Evolutionary conservation across 2,329 filamentous ascomycete genomes (phyloP).

Genomic region (Tolypocladium amazonense): DNA sequence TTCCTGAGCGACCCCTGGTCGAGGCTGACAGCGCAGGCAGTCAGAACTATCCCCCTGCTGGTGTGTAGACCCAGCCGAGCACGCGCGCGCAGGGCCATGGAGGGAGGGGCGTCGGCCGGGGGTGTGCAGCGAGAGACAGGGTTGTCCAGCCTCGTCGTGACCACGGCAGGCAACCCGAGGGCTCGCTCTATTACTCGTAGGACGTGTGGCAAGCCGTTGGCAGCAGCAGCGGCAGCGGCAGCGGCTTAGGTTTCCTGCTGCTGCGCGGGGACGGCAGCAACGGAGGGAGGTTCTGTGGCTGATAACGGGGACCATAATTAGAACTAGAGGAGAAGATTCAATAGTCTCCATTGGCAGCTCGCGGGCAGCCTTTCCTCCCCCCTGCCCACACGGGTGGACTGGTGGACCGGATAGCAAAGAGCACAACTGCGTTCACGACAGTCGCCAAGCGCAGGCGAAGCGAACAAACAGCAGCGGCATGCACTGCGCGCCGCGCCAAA

Average conservation of each 20-base stretch:
- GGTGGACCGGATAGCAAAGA: neutral
- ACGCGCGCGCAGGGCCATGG: neutral
- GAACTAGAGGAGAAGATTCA: neutral
- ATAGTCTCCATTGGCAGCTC: neutral
- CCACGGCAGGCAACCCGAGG: neutral
- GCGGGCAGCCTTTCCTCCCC: neutral
- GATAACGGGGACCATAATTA: constrained; percentile 1
- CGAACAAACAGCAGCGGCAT: neutral
- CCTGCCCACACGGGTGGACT: neutral
- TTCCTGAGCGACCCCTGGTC: neutral
- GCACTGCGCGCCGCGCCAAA: neutral
- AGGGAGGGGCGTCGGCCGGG: neutral
- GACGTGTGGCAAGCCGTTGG: neutral
- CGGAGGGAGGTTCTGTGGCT: neutral
- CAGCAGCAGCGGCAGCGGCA: neutral
- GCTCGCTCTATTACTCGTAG: neutral
- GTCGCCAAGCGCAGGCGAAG: neutral
- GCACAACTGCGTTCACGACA: too few relatives aligned
- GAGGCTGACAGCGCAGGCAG: constrained; percentile 1
- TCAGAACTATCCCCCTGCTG: neutral
- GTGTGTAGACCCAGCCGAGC: neutral
- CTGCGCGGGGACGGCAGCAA: neutral
- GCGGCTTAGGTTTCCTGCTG: neutral
- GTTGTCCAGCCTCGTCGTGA: neutral
- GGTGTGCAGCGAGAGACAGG: neutral